Base-by-base conservation (phyloP, 345 rosid species). In the Rubroshorea leprosula region DNA sequence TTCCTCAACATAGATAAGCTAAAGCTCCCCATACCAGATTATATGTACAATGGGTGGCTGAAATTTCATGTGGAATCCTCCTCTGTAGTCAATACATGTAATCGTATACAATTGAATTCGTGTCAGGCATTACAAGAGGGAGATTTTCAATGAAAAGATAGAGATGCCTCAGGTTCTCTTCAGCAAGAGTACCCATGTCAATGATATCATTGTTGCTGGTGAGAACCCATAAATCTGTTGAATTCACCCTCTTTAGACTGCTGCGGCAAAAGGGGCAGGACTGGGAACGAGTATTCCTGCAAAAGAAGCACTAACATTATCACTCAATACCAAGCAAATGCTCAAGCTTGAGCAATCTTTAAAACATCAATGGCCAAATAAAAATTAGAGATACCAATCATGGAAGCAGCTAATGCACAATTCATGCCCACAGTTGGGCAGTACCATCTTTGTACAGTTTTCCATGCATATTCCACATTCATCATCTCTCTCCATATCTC, bases 391-490 rank as follows among this genome's bases (percentile, higher is more conserved):
- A 27, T 71, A 86, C 93, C 89, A 86, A 56, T 83, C 82, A 14
- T 71, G 80, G 75, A 75, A 86, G 76, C 94, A 83, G 66, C 50
- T 70, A 16, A 77, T 69, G 76, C 85, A 86, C 64, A 83, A 56
- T 61, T 80, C 78, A 22, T 86, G 94, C 29, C 82, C 80, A 16
- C 94, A 83, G 60, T 64, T 74, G 7, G 89, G 94, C 51, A 86
- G 69, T 5, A 72, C 76, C 74, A 77, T 72, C 70, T 70, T 77
- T 6, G 72, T 66, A 45, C 70, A 55, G 59, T 64, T 75, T 60
- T 86, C 94, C 89, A 86, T 79, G 76, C 94, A 86, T 57, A 83
- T 86, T 48, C 81, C 87, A 39, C 89, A 86, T 60, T 86, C 89
- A 1, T 79, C 80, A 2, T 81, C 83, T 67, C 76, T 68, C 29